Evolutionary conservation across 179 eudicot species (phyloP).

Genomic region (Corrigiola litoralis): DNA sequence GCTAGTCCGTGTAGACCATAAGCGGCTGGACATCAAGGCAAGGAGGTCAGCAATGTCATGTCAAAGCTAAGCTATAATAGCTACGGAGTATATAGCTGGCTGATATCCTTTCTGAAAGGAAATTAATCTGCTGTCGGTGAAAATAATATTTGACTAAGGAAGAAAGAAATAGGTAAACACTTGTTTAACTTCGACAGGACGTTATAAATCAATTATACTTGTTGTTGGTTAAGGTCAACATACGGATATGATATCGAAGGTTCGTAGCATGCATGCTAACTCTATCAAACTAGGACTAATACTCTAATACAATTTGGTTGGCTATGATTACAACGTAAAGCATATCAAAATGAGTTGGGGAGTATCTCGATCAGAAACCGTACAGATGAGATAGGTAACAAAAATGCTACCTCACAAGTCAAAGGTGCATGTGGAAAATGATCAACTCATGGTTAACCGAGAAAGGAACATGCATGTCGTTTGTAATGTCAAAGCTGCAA

Average conservation of each 20-base stretch:
- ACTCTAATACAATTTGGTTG: no score
- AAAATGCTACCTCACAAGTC: conserved; percentile 1
- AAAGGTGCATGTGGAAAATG: conserved; percentile 22
- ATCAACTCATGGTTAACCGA: background rate
- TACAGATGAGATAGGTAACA: background rate
- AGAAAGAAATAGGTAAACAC: no score
- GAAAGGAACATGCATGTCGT: conserved; percentile 7
- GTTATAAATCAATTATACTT: background rate
- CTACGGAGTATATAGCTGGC: no score
- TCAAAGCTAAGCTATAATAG: no score
- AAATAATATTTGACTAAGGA: no score
- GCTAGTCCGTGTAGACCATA: no score
- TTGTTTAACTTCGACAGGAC: background rate
- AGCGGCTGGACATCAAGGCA: no score
- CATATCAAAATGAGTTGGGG: background rate
- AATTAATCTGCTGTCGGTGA: no score
- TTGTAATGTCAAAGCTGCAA: background rate
- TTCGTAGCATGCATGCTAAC: background rate
- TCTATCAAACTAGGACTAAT: background rate
- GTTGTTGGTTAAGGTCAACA: background rate
- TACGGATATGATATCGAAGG: background rate
- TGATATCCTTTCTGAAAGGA: no score
- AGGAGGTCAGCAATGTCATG: no score
- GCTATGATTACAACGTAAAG: background rate
- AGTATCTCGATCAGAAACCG: conserved; percentile 5